Evolutionary conservation across 2,329 filamentous ascomycete species (phyloP).

Genomic region (Harringtonia lauricola): DNA sequence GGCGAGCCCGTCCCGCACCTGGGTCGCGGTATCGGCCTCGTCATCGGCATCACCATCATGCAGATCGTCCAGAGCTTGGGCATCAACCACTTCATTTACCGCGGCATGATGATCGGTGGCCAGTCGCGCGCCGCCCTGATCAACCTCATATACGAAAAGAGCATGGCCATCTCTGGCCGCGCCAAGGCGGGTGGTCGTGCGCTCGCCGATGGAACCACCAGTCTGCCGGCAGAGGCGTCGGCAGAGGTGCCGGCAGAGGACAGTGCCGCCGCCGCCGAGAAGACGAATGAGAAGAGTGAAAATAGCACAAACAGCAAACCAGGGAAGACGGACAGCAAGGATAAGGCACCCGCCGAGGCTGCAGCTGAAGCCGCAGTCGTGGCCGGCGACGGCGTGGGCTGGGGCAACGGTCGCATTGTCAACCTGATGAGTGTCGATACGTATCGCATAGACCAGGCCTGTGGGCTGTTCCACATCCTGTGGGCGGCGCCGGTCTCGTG

Average conservation of each 20-base stretch:
- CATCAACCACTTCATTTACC: slow-evolving; percentile 86
- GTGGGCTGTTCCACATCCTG: slow-evolving; percentile 77
- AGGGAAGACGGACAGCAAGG: slow-evolving; percentile 27
- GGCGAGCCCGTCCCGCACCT: slow-evolving; percentile 52
- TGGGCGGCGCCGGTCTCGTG: slow-evolving; percentile 80
- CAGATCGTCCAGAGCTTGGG: slow-evolving; percentile 71
- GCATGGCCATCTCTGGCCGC: slow-evolving; percentile 76
- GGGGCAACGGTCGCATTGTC: slow-evolving; percentile 85
- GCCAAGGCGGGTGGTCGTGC: slow-evolving; percentile 68
- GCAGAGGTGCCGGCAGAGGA: background rate
- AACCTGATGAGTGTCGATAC: slow-evolving; percentile 95
- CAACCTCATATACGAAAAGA: slow-evolving; percentile 81
- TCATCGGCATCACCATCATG: slow-evolving; percentile 76
- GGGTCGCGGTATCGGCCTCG: slow-evolving; percentile 67
- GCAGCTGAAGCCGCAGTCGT: slow-evolving; percentile 28
- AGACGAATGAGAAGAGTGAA: background rate
- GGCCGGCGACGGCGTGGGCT: slow-evolving; percentile 64
- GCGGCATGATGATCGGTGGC: slow-evolving; percentile 84
- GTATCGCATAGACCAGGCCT: slow-evolving; percentile 82
- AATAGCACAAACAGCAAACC: slow-evolving; percentile 25
- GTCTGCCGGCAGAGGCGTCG: slow-evolving; percentile 6
- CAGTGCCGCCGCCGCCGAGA: too few species aligned
- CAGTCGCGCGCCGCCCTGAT: slow-evolving; percentile 75
- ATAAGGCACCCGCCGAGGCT: slow-evolving; percentile 18
- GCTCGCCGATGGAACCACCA: slow-evolving; percentile 32